These are phyloP conservation scores for Sporothrix pseudoabietina DNA, from an alignment of 2,329 filamentous ascomycete genomes.

Conservation along the genomic window DNA sequence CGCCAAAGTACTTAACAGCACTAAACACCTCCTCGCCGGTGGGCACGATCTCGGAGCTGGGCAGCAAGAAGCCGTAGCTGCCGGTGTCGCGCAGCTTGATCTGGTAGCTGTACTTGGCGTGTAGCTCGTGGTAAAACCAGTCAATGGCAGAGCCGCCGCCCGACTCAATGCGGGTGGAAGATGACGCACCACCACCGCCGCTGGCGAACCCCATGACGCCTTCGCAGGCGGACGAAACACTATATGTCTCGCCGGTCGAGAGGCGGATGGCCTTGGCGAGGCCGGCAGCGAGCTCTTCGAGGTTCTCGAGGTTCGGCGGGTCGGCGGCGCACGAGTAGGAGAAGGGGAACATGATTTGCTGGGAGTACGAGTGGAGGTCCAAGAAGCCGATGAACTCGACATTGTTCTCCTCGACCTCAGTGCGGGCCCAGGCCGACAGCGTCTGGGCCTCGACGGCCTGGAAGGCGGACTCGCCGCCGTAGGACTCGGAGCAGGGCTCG, in stretches of 20 bases:
- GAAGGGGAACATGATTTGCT: constrained; percentile 92
- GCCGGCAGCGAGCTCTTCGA: constrained; percentile 85
- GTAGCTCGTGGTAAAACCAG: constrained; percentile 90
- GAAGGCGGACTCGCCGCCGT: constrained; percentile 80
- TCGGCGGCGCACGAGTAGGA: constrained; percentile 76
- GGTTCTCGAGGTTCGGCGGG: constrained; percentile 85
- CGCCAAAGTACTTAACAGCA: constrained; percentile 80
- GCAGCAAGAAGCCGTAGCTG: constrained; percentile 89
- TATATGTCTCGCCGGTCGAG: constrained; percentile 74
- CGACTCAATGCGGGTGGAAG: constrained; percentile 61
- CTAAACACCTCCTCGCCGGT: constrained; percentile 86
- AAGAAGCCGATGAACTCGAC: constrained; percentile 80
- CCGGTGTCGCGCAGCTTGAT: constrained; percentile 92
- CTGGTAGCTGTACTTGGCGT: constrained; percentile 84
- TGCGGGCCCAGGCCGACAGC: constrained; percentile 80
- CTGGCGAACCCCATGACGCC: constrained; percentile 70
- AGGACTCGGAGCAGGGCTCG: constrained; percentile 90
- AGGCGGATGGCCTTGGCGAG: constrained; percentile 85
- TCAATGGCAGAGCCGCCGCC: constrained; percentile 86
- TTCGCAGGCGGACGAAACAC: constrained; percentile 82
- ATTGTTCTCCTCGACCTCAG: constrained; percentile 70
- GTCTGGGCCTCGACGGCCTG: constrained; percentile 76
- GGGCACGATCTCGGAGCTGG: constrained; percentile 81
- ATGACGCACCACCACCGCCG: constrained; percentile 67
- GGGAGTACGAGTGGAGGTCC: constrained; percentile 92